Evolutionary conservation across 129 eudicot species (phyloP).

Genomic region (Heracleum sosnowskyi): DNA sequence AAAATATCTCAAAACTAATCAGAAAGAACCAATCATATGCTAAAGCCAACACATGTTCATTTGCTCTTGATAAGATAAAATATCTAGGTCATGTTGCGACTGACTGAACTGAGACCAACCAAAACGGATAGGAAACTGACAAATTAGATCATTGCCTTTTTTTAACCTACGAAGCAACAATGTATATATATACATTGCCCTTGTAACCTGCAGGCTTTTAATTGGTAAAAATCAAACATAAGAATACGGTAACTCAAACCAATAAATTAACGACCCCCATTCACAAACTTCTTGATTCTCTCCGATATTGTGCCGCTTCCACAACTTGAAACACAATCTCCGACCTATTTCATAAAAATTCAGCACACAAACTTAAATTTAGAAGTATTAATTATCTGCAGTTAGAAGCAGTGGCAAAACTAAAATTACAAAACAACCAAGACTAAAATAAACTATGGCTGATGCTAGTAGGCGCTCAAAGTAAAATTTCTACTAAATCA

Average conservation of each 20-base stretch:
- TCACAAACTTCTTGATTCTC: slow-evolving; percentile 30
- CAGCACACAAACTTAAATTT: background rate
- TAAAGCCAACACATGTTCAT: background rate
- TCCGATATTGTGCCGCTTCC: slow-evolving; percentile 33
- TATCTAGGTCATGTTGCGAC: background rate
- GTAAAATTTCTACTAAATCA: no score
- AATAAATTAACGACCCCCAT: background rate
- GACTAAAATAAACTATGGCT: no score
- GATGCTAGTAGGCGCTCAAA: no score
- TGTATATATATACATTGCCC: background rate
- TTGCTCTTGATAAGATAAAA: background rate
- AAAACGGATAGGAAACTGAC: background rate
- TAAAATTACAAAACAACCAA: no score
- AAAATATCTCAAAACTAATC: background rate
- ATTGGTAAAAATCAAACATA: no score
- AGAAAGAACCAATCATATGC: background rate
- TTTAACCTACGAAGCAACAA: background rate
- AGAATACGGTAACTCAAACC: no score
- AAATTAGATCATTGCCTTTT: no score
- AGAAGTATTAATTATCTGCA: background rate
- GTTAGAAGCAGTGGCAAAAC: no score
- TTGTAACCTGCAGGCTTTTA: no score
- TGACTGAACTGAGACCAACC: background rate
- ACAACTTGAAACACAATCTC: slow-evolving; percentile 15
- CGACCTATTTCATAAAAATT: slow-evolving; percentile 1